Evolutionary conservation across 331 rosid species (phyloP).

Genomic region (Malus hybrid): DNA sequence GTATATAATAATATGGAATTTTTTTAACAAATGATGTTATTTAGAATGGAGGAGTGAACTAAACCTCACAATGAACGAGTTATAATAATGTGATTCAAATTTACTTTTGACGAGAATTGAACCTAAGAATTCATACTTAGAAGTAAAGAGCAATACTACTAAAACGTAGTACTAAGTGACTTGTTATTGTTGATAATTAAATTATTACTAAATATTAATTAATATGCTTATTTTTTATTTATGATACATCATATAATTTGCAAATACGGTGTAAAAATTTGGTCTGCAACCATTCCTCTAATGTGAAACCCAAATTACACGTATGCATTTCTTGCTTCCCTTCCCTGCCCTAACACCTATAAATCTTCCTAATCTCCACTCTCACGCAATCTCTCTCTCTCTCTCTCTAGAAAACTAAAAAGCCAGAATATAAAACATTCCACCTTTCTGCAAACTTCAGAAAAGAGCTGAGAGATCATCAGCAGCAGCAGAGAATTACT

Average conservation of each 20-base stretch:
- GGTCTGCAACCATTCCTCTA: too few relatives aligned
- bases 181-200: too few relatives aligned
- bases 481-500: not conserved
- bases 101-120: fast-evolving
- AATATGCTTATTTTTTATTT: too few relatives aligned
- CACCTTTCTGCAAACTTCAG: too few relatives aligned
- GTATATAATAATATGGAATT: too few relatives aligned
- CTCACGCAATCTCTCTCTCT: not conserved
- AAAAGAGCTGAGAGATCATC: not conserved
- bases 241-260: too few relatives aligned
- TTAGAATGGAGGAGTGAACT: too few relatives aligned
- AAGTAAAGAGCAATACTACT: fast-evolving
- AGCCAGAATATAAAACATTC: too few relatives aligned
- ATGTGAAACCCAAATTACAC: not conserved
- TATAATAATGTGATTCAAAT: too few relatives aligned
- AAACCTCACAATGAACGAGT: fast-evolving
- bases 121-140: fast-evolving
- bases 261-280: too few relatives aligned
- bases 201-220: too few relatives aligned
- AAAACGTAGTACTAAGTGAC: fast-evolving
- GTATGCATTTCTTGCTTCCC: conserved; percentile 2
- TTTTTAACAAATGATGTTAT: too few relatives aligned
- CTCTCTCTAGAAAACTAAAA: not conserved
- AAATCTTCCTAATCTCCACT: not conserved
- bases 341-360: not conserved